phyloP scores from a whole-genome alignment of 306 rosid genomes.

The Sindora glabra region DNA sequence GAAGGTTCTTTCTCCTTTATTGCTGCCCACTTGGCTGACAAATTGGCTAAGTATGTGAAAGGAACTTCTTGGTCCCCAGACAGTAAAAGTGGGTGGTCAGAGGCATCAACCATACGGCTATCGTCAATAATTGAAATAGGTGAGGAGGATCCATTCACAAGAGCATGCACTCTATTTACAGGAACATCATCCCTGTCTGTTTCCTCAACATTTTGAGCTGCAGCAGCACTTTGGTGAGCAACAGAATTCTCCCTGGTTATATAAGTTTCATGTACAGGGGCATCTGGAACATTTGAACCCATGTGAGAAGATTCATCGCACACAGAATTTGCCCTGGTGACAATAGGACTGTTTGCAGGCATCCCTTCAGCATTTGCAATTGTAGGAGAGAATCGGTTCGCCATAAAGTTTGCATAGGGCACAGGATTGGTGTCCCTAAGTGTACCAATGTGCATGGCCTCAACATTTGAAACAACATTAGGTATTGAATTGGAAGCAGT shows the following conservation, averaged over 20 bases:
- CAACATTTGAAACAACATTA: constrained; percentile 12
- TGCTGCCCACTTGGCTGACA: constrained; percentile 73
- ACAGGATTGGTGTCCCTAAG: constrained; percentile 9
- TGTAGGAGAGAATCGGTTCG: constrained; percentile 23
- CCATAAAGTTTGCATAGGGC: constrained; percentile 10
- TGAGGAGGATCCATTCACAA: constrained; percentile 16
- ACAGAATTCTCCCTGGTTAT: neutral
- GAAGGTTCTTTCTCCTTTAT: constrained; percentile 36
- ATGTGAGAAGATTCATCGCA: constrained; percentile 24
- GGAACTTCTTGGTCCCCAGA: constrained; percentile 57
- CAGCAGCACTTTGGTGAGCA: constrained; percentile 6
- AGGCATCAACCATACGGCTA: constrained; percentile 30
- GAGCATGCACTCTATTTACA: constrained; percentile 1
- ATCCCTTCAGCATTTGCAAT: constrained; percentile 23
- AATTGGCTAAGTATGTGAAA: constrained; percentile 74
- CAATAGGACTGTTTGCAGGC: constrained; percentile 18
- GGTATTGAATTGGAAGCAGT: constrained; percentile 33
- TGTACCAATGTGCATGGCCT: constrained; percentile 26
- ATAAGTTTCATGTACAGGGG: constrained; percentile 4
- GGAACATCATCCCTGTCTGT: constrained; percentile 6
- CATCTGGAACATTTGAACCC: constrained; percentile 19
- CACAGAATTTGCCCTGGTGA: constrained; percentile 18
- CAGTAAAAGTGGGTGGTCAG: constrained; percentile 32
- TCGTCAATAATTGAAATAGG: constrained; percentile 22
- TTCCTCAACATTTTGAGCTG: constrained; percentile 22